Evolutionary conservation across 2,329 filamentous ascomycete species (phyloP).

Genomic region (Phyllosticta citriasiana): DNA sequence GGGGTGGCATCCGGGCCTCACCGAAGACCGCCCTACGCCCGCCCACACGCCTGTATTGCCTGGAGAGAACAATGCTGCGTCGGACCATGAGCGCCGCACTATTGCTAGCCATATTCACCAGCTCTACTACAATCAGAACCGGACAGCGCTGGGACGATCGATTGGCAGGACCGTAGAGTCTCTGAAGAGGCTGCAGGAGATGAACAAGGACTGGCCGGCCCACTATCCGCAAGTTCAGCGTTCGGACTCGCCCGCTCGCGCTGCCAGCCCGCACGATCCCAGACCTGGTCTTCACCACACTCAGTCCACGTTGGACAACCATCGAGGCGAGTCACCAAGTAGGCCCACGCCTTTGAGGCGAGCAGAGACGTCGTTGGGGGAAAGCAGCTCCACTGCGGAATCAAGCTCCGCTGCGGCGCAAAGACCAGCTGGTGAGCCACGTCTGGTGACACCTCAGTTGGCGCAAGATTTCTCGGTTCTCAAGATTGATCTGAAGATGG

Average conservation of each 20-base stretch:
- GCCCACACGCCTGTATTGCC: conserved; percentile 42
- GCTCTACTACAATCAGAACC: conserved; percentile 89
- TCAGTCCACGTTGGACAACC: conserved; percentile 48
- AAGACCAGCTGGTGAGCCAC: conserved; percentile 56
- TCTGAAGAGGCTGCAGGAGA: conserved; percentile 72
- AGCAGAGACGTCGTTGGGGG: conserved; percentile 61
- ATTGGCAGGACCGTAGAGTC: conserved; percentile 82
- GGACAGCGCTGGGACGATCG: conserved; percentile 73
- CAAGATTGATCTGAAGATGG: conserved; percentile 89
- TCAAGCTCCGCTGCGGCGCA: conserved; percentile 62
- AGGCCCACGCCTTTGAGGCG: conserved; percentile 50
- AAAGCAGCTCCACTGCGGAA: conserved; percentile 50
- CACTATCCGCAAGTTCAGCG: conserved; percentile 79
- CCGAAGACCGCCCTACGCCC: conserved; percentile 49
- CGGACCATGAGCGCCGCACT: conserved; percentile 54
- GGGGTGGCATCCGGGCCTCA: conserved; percentile 46
- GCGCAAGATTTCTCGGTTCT: conserved; percentile 92
- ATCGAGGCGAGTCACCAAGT: conserved; percentile 28
- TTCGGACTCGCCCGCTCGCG: conserved; percentile 30
- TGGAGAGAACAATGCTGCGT: conserved; percentile 36
- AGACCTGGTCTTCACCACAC: conserved; percentile 54
- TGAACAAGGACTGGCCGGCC: conserved; percentile 86
- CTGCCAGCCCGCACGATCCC: conserved; percentile 32
- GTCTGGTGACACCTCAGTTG: conserved; percentile 83
- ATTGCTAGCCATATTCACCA: conserved; percentile 83